phyloP scores from a whole-genome alignment of 2,329 filamentous ascomycete species.

The Fusarium multiceps region DNA sequence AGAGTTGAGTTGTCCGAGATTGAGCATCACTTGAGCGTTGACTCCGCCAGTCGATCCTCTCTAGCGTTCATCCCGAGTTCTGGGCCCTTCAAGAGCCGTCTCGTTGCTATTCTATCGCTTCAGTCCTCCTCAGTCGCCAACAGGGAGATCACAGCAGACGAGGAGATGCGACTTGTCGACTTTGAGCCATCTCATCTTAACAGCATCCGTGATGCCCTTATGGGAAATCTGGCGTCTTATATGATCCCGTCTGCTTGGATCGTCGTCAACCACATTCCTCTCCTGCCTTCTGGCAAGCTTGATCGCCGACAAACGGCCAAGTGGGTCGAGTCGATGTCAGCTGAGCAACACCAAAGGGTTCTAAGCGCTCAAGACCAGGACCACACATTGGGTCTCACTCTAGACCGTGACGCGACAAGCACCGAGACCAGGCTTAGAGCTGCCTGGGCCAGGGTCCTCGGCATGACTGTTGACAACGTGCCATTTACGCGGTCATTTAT shows the following conservation, averaged over 20 bases:
- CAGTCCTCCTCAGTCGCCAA: not conserved
- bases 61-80: slow-evolving; percentile 16
- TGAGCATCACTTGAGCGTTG: slow-evolving; percentile 41
- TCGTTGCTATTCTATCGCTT: slow-evolving; percentile 21
- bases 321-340: slow-evolving; percentile 22
- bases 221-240: slow-evolving; percentile 18
- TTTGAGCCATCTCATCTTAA: not conserved
- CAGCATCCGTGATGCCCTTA: slow-evolving; percentile 17
- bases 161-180: slow-evolving; percentile 6
- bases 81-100: slow-evolving; percentile 16
- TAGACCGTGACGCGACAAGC: slow-evolving; percentile 18
- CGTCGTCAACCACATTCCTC: slow-evolving; percentile 9
- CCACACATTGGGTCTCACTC: not conserved
- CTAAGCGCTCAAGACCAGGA: slow-evolving; percentile 18
- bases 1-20: slow-evolving; percentile 49
- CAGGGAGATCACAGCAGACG: not conserved
- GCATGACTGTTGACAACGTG: slow-evolving; percentile 2
- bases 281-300: slow-evolving; percentile 34
- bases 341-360: slow-evolving; percentile 9
- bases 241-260: slow-evolving; percentile 38
- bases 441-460: slow-evolving; percentile 27
- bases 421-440: slow-evolving; percentile 20
- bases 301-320: slow-evolving; percentile 1
- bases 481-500: slow-evolving; percentile 35
- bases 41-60: slow-evolving; percentile 20